Percentiles rank a stretch among this genome's conserved stretches.
phyloP scores from a whole-genome alignment of 2,329 filamentous ascomycete genomes.

The Hymenoscyphus occultus region DNA sequence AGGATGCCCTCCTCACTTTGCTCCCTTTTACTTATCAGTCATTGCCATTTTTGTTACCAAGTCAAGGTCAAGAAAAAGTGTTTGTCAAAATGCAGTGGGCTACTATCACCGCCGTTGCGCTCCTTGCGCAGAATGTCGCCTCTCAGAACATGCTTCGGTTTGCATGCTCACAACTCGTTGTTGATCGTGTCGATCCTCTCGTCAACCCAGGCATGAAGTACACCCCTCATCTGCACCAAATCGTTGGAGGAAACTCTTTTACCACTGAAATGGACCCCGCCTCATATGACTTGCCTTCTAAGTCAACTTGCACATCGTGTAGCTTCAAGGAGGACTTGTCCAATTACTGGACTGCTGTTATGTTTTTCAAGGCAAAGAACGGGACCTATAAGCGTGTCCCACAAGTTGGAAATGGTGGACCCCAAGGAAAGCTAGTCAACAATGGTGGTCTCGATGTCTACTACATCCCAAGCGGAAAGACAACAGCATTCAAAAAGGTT shows the following conservation, averaged over 20 bases:
- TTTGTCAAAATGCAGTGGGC: constrained; percentile 37
- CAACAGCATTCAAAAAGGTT: constrained; percentile 38
- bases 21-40: constrained; percentile 2
- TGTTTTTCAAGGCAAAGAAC: constrained; percentile 43
- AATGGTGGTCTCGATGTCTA: constrained; percentile 26
- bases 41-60: constrained; percentile 4
- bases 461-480: constrained; percentile 24
- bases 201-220: constrained; percentile 23
- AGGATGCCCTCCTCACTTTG: constrained; percentile 3
- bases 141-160: constrained; percentile 28
- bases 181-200: constrained; percentile 25
- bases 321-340: constrained; percentile 56
- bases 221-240: constrained; percentile 25
- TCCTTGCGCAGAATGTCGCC: constrained; percentile 36
- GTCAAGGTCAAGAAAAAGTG: constrained; percentile 11
- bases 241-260: constrained; percentile 29
- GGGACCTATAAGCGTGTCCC: constrained; percentile 59
- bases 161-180: constrained; percentile 25
- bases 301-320: constrained; percentile 56
- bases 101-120: constrained; percentile 34
- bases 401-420: constrained; percentile 47
- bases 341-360: constrained; percentile 65
- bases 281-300: constrained; percentile 16
- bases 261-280: constrained; percentile 21
- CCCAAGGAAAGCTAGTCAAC: constrained; percentile 21